Evolutionary conservation across 257 asterid species (phyloP).

Genomic region (Eustoma russellianum): DNA sequence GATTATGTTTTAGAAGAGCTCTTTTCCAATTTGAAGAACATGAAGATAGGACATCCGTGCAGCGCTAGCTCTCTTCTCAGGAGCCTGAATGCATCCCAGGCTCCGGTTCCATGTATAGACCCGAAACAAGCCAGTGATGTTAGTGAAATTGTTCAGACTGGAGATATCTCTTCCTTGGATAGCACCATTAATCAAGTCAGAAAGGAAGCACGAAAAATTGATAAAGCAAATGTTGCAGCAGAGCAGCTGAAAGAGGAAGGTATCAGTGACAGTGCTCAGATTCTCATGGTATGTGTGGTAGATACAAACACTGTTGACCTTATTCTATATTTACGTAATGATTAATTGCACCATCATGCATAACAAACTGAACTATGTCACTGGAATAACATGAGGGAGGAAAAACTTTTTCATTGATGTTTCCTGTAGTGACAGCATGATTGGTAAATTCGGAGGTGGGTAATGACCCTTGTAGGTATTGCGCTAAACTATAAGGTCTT

Average conservation of each 20-base stretch:
- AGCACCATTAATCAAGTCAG: constrained; percentile 51
- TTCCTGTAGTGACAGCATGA: too few species aligned
- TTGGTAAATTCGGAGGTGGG: too few species aligned
- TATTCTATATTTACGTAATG: background rate
- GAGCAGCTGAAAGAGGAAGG: constrained; percentile 71
- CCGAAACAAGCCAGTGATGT: constrained; percentile 10
- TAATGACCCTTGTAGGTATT: too few species aligned
- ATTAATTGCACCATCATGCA: background rate
- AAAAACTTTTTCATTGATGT: too few species aligned
- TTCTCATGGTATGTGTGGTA: constrained; percentile 49
- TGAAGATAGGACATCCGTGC: constrained; percentile 44
- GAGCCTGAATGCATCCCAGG: constrained; percentile 47
- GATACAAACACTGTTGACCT: background rate
- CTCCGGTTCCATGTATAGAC: constrained; percentile 19
- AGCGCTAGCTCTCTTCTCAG: constrained; percentile 72
- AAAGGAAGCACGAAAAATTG: constrained; percentile 56
- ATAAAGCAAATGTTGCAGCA: constrained; percentile 49
- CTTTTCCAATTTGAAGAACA: constrained; percentile 41
- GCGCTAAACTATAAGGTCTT: too few species aligned
- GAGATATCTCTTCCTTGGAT: constrained; percentile 42
- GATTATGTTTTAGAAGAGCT: constrained; percentile 66
- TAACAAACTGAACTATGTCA: too few species aligned
- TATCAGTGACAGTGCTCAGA: constrained; percentile 57
- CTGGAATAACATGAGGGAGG: too few species aligned
- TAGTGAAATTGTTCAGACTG: constrained; percentile 24